Evolutionary conservation across 495 filamentous ascomycete species (phyloP).

Genomic region (Podospora pseudoanserina): DNA sequence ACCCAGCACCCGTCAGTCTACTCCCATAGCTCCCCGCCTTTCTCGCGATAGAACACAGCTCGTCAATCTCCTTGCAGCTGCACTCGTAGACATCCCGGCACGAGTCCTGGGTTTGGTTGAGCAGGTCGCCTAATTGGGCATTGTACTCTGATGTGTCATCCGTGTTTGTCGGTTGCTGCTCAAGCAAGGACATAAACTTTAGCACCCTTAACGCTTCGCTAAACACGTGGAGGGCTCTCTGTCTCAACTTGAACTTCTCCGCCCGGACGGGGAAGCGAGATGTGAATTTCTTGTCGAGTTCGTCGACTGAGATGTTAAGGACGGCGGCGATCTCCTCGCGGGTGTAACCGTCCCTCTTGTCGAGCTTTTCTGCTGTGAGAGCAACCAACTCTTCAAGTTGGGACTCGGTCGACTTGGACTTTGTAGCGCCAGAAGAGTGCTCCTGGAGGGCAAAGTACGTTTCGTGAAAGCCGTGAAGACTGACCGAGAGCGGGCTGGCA

Average conservation of each 20-base stretch:
- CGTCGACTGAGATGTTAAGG: conserved; percentile 62
- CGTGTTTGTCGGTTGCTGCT: conserved; percentile 31
- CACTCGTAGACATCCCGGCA: conserved; percentile 86
- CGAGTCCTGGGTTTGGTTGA: conserved; percentile 85
- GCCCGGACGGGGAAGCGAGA: conserved; percentile 83
- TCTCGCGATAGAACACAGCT: conserved; percentile 75
- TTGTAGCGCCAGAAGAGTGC: conserved; percentile 23
- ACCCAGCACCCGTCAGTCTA: conserved; percentile 88
- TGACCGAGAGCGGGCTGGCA: conserved; percentile 76
- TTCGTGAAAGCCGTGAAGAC: conserved; percentile 81
- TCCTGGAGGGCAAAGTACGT: conserved; percentile 66
- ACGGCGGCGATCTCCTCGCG: conserved; percentile 77
- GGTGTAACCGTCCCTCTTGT: conserved; percentile 78
- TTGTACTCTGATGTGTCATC: conserved; percentile 60
- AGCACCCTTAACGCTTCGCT: conserved; percentile 83
- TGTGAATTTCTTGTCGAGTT: conserved; percentile 71
- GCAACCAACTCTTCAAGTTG: conserved; percentile 68
- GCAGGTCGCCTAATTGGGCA: conserved; percentile 67
- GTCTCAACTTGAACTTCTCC: conserved; percentile 79
- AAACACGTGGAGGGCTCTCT: conserved; percentile 87
- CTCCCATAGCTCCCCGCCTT: conserved; percentile 77
- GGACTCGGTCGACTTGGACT: conserved; percentile 30
- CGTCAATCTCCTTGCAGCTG: conserved; percentile 83
- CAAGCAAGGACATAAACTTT: conserved; percentile 71
- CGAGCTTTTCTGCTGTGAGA: conserved; percentile 59